Evolutionary conservation across 2,329 filamentous ascomycete species (phyloP), one percentile per base, ranked within the genome.

Genomic region (Drechmeria coniospora): DNA sequence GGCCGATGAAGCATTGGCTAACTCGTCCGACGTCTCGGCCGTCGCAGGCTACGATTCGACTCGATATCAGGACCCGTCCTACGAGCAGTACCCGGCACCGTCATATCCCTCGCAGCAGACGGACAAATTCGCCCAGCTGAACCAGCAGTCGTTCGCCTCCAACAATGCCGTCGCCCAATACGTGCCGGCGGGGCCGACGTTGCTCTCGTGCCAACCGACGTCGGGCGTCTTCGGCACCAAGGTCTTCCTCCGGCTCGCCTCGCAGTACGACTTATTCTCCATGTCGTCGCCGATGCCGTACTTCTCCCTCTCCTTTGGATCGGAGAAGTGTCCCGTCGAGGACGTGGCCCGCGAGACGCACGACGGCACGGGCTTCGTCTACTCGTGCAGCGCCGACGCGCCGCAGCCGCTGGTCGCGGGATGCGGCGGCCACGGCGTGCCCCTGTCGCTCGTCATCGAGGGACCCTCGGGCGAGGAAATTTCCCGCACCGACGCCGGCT

Each of bases 301-400:
- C 27, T 74, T 81, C 43, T 75, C 58, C 37, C 53, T 93, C 30
- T 67, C 75, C 25, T 92, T 93, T 51, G 83, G 82, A n/a, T 64
- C 68, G n/a, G 71, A 79, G 42, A 74, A 75, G 49, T 78, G 74
- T 50, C 41, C 48, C 1, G 44, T 49, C n/a, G 62, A 70, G 30
- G 65, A 74, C 31, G 61, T 84, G 15, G 64, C 69, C 25, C 75
- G 76, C 46, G 56, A 57, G 47, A 63, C 53, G 39, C 69, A 60
- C 54, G 68, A 74, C 35, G 54, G 49, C 29, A 56, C 67, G 38
- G 67, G 70, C 13, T 80, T 70, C 47, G 67, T 75, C 36, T 92
- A 90, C 51, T 66, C 68, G 17, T 63, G 92, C 40, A 71, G 68
- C 25, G 71, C 74, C 22, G 74, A 82, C 31, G 79, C 77, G 18